Base-by-base conservation (phyloP, 2,329 filamentous ascomycete genomes). In the Pseudogymnoascus sp. region DNA sequence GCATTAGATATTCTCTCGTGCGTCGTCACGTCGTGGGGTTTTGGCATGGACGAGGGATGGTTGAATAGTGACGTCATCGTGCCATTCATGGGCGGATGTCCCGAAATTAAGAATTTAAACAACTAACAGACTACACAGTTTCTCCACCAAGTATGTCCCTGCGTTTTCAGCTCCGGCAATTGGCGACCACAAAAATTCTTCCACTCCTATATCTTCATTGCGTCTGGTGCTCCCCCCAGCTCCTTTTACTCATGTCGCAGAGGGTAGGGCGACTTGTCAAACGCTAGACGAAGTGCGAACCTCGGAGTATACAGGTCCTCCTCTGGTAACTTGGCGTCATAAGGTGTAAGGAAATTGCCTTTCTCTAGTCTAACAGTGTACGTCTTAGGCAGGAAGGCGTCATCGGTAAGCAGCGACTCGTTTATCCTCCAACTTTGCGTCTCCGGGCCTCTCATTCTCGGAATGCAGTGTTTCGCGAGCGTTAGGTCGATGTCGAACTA, bases 211-310 rank as follows among this genome's bases (percentile, higher is more conserved):
- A 55, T 55, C 49, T 55, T 55, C 49, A 55, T 28, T 55, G 49
- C 23, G 12, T 71, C 68, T 14, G 67, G 67, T 12, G 63, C 66
- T 3, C 63, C 61, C 42, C 66, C 64, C 3, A 67, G 68, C 22
- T 61, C 30, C 60, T 39, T 66, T 68, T 68, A 71, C 64, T 71
- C 66, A 45, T 63, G 63, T 55, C 67, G 65, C 30, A 67, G 67
- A n/a, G 69, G 68, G 63, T 70, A 71, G 25, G 69, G 69, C 42
- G 69, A 69, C 59, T 66, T 70, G 62, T 71, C 69, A 63, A 71
- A 71, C 16, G 16, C 41, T 22, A 52, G 22, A 52, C 45, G 22
- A 52, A 52, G n/a, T 52, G 45, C 45, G 14, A 52, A 52, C 22
- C 45, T 28, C 45, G 45, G 45, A 28, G 45, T 52, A 52, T 52